Conservation (phyloP, 1,139 yeast genomes). For the Zygoascus hellenicus region DNA sequence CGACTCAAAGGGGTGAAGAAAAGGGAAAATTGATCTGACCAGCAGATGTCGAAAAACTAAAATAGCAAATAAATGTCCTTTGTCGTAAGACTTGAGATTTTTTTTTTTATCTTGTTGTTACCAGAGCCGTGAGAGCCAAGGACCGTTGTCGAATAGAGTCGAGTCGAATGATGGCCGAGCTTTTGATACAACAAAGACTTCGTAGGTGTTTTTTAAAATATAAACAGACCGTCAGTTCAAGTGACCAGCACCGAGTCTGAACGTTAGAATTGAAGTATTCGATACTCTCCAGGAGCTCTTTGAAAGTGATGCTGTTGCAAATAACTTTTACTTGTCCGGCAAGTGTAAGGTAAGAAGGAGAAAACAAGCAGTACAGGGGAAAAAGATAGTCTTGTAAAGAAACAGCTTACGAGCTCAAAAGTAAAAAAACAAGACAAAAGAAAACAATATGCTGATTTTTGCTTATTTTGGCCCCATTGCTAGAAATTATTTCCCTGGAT, state of each 20-base stretch:
- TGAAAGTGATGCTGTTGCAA: constrained; percentile 6
- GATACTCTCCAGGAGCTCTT: constrained; percentile 26
- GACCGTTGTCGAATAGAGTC: neutral
- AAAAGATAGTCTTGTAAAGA: constrained; percentile 11
- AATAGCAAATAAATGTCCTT: neutral
- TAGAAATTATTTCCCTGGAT: neutral
- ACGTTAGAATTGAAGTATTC: constrained; percentile 5
- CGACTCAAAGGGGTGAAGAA: too few relatives aligned
- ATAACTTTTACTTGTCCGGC: constrained; percentile 25
- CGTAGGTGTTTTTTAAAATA: neutral
- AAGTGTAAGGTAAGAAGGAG: constrained; percentile 17
- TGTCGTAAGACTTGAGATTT: neutral
- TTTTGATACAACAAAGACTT: neutral
- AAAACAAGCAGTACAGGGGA: neutral
- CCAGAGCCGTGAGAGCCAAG: neutral
- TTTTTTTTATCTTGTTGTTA: constrained; percentile 1
- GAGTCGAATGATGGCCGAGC: neutral
- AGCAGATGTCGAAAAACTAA: constrained; percentile 6
- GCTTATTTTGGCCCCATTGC: neutral
- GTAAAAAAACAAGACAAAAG: constrained; percentile 1
- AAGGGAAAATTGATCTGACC: constrained; percentile 7
- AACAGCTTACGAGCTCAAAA: constrained; percentile 10
- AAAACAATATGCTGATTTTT: neutral
- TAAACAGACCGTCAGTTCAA: constrained; percentile 5
- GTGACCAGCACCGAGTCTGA: constrained; percentile 11